Base-by-base conservation (phyloP, 169 alveolate genomes). In the Babesia ovata region DNA sequence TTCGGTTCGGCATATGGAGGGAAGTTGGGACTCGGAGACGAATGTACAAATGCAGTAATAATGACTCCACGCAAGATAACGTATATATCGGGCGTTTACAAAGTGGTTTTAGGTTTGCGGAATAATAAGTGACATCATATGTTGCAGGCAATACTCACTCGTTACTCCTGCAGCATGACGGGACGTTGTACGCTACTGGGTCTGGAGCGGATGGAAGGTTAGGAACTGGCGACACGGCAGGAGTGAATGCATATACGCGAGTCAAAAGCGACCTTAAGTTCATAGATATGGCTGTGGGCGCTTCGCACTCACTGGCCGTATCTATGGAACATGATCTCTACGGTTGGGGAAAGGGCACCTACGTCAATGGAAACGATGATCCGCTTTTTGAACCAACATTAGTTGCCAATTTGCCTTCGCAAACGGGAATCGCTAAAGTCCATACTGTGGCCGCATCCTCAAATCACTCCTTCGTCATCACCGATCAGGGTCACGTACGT, bases 1-100 rank as follows among this genome's bases (percentile, higher is more conserved):
- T 94, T 95, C 91, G 97, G 97, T 0, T 66, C 90, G 10, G 95
- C 97, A 3, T 92, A 90, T 22, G 79, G 94, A 50, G 96, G 96
- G 14, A 94, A 93, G 69, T 86, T 93, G 26, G 97, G 97, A 42
- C 84, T 94, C 10, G 97, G 97, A 14, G 85, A 72, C 14, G 87
- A 79, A 14, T 63, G 85, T 46, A 67, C 87, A 13, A 77, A 88
- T 4, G 86, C 92, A 0, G 67, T 91, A 16, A 82, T 94, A 4
- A 77, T 90, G 63, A 63, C 88, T 2, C 97, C 97, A 0, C 60
- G 95, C 57, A 75, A 81, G 70, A 83, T 94, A 42, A 75, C 75
- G 29, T 33, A 72, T 61, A 62, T 86, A 0, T 48, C 69, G 16
- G 93, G 94, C 48, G 88, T 94, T n/a, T 76, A 82, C 56, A 88